Conservation (phyloP, 1,139 yeast species). For the Lodderomyces parapsilosis region DNA sequence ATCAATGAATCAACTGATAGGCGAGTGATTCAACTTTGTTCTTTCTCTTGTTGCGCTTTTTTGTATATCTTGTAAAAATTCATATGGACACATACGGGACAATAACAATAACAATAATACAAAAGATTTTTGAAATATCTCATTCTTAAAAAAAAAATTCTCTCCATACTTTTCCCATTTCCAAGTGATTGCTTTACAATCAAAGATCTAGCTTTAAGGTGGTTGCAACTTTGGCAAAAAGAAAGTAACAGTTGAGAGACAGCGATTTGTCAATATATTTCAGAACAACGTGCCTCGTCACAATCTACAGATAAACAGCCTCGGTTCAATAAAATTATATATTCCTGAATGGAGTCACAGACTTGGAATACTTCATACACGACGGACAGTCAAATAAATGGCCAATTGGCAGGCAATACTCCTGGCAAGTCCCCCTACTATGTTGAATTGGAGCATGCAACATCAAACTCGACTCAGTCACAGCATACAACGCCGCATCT, state of each 20-base stretch:
- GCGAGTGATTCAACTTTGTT: too few relatives aligned
- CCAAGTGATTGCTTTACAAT: too few relatives aligned
- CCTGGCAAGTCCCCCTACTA: conserved; percentile 15
- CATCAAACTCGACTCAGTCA: conserved; percentile 8
- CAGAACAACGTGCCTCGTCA: not conserved
- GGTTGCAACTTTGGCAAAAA: too few relatives aligned
- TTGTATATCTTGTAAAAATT: too few relatives aligned
- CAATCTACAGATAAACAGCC: not conserved
- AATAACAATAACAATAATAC: too few relatives aligned
- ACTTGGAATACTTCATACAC: conserved; percentile 20
- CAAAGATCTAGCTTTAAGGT: too few relatives aligned
- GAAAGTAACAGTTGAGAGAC: too few relatives aligned
- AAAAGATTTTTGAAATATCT: not conserved
- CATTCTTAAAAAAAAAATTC: not conserved
- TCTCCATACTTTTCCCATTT: not conserved
- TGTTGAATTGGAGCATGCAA: conserved; percentile 7
- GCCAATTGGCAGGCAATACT: conserved; percentile 12
- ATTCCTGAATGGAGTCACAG: conserved; percentile 18
- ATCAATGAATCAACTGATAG: too few relatives aligned
- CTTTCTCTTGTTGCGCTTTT: too few relatives aligned
- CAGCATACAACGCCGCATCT: conserved; percentile 1
- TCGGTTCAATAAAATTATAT: not conserved
- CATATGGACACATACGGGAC: too few relatives aligned
- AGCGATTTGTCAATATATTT: too few relatives aligned
- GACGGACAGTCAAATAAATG: conserved; percentile 15